Evolutionary conservation across 169 alveolate species (phyloP), one percentile per base, ranked within the genome.

Genomic region (Cryptosporidium xiaoi): DNA sequence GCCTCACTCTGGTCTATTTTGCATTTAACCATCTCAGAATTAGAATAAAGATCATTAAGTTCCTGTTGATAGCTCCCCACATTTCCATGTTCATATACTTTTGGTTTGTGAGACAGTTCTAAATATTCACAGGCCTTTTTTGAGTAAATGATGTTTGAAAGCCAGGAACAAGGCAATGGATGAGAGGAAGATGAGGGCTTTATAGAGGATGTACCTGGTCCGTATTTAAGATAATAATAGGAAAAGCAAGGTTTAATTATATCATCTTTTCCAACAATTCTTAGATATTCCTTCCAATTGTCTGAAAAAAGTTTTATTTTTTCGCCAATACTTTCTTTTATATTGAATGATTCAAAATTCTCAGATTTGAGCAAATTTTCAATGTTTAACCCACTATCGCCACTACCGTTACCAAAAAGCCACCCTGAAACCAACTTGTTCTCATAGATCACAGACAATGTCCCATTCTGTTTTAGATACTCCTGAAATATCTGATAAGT

Each of bases 111-210:
- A 12, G 77, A 34, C 2, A 60, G 2, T 5, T 77, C 71, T 10
- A 77, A 66, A 31, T 77, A 77, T 1, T 62, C 34, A 29, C 87
- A 77, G 36, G 71, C 71, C 46, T 27, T 77, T 46, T 77, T n/a
- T 8, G 87, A 62, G 31, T 58, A 60, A 7, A 77, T 36, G 31
- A 77, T 77, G 10, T 77, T 77, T 12, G 87, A 77, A 33, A 77
- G 71, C 87, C 87, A 77, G 7, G 87, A 77, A 44, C 87, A 77
- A 44, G 87, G 87, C 16, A 77, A 60, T 40, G 48, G 10, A 40
- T 40, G 1, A 3, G 65, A 58, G 18, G 85, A 58, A 16, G 48
- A 40, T 3, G 87, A 40, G 33, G 51, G 40, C 0, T 29, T 20
- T 6, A 44, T 62, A 18, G 48, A 40, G 48, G 48, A 40, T 8